A percentile compares a stretch with the other conserved stretches of the same genome.
Conservation (phyloP, 129 eudicot genomes). For the Centella asiatica region DNA sequence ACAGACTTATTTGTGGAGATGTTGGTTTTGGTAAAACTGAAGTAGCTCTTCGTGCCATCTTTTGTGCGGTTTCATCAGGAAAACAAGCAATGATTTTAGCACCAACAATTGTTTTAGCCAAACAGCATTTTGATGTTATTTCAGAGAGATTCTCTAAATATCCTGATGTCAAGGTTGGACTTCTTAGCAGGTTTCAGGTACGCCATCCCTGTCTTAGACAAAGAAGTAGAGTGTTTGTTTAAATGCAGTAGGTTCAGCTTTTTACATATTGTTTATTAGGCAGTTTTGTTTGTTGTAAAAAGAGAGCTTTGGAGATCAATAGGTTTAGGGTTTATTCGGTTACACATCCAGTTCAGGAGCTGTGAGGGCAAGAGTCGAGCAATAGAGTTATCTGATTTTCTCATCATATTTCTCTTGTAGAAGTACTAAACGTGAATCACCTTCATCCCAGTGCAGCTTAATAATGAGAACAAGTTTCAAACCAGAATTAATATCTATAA, state of each 20-base stretch:
- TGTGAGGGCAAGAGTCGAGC: no score
- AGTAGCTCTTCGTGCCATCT: constrained; percentile 91
- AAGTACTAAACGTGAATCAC: background rate
- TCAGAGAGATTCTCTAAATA: constrained; percentile 79
- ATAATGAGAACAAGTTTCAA: no score
- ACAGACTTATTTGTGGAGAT: constrained; percentile 90
- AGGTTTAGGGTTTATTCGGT: background rate
- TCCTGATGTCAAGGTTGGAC: constrained; percentile 69
- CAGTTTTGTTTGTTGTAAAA: background rate
- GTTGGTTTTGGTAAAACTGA: constrained; percentile 98
- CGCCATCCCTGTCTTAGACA: background rate
- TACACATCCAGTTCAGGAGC: background rate
- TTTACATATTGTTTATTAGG: background rate
- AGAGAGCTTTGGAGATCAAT: background rate
- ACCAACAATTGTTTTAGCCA: constrained; percentile 90
- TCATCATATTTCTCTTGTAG: background rate
- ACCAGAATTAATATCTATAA: no score
- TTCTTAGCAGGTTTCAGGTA: constrained; percentile 98
- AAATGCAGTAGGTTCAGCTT: constrained; percentile 5
- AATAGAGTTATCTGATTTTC: background rate
- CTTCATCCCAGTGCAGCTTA: background rate
- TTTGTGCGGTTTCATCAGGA: constrained; percentile 81
- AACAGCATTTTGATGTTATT: constrained; percentile 82
- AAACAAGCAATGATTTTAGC: constrained; percentile 96
- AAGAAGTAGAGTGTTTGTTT: background rate